phyloP scores from a whole-genome alignment of 73 alveolate genomes.

The Urostyla sp. region DNA sequence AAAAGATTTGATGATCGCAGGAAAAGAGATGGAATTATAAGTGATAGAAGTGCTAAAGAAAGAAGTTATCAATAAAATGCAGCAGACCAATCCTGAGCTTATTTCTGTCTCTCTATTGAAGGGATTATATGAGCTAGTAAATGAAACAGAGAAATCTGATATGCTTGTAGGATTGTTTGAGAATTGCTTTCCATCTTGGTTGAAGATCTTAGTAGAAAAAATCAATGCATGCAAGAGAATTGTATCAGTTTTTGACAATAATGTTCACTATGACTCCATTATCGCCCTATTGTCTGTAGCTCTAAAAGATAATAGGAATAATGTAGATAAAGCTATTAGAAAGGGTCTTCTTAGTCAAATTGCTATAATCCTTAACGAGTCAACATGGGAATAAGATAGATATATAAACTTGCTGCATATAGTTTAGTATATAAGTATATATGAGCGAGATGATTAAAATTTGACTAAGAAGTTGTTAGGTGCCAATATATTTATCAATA shows the following conservation, averaged over 20 bases:
- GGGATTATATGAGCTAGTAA: conserved; percentile 45
- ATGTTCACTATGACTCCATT: conserved; percentile 50
- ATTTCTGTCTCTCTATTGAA: conserved; percentile 55
- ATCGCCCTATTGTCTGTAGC: conserved; percentile 54
- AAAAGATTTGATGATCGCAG: conserved; percentile 62
- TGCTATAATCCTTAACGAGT: conserved; percentile 53
- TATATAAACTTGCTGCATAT: conserved; percentile 54
- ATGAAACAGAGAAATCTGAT: conserved; percentile 35
- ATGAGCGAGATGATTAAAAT: neutral
- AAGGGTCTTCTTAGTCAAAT: conserved; percentile 40
- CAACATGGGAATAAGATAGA: conserved; percentile 48
- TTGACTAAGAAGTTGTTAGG: too few relatives aligned
- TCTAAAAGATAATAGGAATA: conserved; percentile 23
- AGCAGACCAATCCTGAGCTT: conserved; percentile 42
- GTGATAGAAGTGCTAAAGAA: conserved; percentile 36
- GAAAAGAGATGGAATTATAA: conserved; percentile 52
- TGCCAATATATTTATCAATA: conserved; percentile 57
- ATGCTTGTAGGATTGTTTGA: conserved; percentile 49
- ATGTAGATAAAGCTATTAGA: conserved; percentile 46
- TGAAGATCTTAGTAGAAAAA: conserved; percentile 29
- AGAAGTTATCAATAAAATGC: conserved; percentile 48
- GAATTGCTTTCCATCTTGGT: conserved; percentile 55
- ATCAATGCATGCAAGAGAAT: conserved; percentile 34
- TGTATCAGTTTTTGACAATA: conserved; percentile 23
- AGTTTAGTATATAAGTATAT: conserved; percentile 54